phyloP scores from a whole-genome alignment of 441 rosid genomes.

The Dalechampia spathulata region DNA sequence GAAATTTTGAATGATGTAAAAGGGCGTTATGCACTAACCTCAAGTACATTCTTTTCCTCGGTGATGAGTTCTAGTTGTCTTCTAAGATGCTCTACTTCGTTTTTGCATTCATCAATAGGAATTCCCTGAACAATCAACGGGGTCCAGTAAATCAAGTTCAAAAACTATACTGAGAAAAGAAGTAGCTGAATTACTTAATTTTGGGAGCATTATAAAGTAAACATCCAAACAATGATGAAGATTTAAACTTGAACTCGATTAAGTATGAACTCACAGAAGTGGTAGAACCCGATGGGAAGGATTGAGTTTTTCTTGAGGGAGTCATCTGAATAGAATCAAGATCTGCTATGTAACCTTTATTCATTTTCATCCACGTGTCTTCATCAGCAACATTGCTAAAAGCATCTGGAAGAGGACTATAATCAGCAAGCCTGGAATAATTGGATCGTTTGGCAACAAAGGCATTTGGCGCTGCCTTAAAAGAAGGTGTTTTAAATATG shows the following conservation, averaged over 20 bases:
- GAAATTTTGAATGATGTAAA: neutral
- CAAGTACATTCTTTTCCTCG: constrained; percentile 48
- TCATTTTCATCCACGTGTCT: constrained; percentile 87
- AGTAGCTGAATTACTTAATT: too few species aligned
- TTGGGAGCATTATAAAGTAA: too few species aligned
- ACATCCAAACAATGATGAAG: too few species aligned
- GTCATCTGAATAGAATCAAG: constrained; percentile 70
- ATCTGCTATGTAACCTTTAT: constrained; percentile 75
- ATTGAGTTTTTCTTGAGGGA: constrained; percentile 61
- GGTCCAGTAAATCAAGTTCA: too few species aligned
- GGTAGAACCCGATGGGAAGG: constrained; percentile 38
- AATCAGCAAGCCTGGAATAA: constrained; percentile 49
- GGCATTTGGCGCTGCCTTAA: constrained; percentile 49
- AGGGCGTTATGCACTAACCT: constrained; percentile 40
- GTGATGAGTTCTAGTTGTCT: constrained; percentile 43
- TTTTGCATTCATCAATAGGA: constrained; percentile 21
- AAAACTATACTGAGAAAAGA: neutral
- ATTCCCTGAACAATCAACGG: constrained; percentile 26
- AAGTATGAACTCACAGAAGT: constrained; percentile 69
- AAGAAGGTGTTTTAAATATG: constrained; percentile 48
- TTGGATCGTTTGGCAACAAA: constrained; percentile 71
- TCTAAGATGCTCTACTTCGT: constrained; percentile 55
- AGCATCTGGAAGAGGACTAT: constrained; percentile 74
- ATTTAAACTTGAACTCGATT: too few species aligned
- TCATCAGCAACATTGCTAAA: constrained; percentile 80